Evolutionary conservation across 2,329 filamentous ascomycete species (phyloP), one percentile per base, ranked within the genome.

Genomic region (Pyrenophora seminiperda): DNA sequence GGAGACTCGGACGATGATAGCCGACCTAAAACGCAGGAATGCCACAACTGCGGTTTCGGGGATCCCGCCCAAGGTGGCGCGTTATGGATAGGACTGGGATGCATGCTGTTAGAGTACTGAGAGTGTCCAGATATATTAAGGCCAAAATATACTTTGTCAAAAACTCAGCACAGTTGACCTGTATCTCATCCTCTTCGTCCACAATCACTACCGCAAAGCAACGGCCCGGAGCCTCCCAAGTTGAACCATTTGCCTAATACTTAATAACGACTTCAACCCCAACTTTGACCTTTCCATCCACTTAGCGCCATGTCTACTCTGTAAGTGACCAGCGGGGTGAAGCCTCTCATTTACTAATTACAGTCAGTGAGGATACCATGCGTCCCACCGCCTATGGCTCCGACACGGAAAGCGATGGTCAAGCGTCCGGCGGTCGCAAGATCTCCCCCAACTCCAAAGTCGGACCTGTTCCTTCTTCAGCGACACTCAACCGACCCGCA

Each of bases 321-420:
- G 67, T 71, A 65, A 50, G 65, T 38, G 5, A 18, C 18, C n/a
- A 17, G 37, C n/a, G n/a, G n/a, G n/a, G n/a, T n/a, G n/a, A n/a
- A 3, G 14, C 6, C 11, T 42, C 4, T 6, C 15, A 14, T 7
- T 11, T 31, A 24, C 56, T 61, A 24, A 63, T 36, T 18, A 17
- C 5, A 2, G 13, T 7, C 45, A 72, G 67, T 49, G 59, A 70
- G 27, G 41, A 66, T 32, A 64, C 63, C 20, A 62, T 56, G 6
- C 65, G 64, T 41, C 66, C 68, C 29, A 59, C 60, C 7, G 64
- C 58, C 53, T 73, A 72, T 58, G 58, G 56, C 47, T 67, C 66
- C 36, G 68, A 76, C 50, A 75, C 71, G 36, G 74, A 78, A 29
- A 62, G 58, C 29, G 72, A 75, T 22, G 71, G 71, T 34, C 73